Base-by-base conservation (phyloP, 768 basidiomycete species). In the Serpula lacrymans region DNA sequence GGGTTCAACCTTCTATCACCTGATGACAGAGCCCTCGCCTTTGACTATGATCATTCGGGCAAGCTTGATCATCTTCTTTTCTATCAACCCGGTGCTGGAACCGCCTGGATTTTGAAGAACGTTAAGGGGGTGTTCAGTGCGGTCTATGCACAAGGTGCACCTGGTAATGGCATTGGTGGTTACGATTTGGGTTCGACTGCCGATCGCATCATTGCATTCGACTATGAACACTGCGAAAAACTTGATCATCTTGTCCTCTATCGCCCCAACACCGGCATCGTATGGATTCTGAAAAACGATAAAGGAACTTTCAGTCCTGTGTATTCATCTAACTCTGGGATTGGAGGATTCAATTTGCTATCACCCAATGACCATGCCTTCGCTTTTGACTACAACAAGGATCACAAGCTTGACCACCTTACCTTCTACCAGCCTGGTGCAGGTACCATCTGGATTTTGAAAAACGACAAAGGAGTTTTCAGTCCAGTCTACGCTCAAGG, bases 11-110 rank as follows among this genome's bases (percentile, higher is more conserved):
- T 44, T 35, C 21, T 25, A 32, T 32, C 28, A 28, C n/a, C 28
- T 28, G 44, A n/a, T n/a, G 44, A 45, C 40, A 25, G 33, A 20
- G 44, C 20, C 31, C 34, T 43, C 44, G 40, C 44, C 41, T 42
- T 45, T 33, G 44, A 45, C 27, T 45, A 41, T 21, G 26, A n/a
- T n/a, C n/a, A n/a, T n/a, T n/a, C n/a, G n/a, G n/a, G n/a, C n/a
- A n/a, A n/a, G n/a, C n/a, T n/a, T 27, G 41, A 45, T 45, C 40
- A 45, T 41, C 37, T 45, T 28, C 41, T 42, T 41, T 33, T 45
- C 42, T 45, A 45, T 41, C 44, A 40, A 40, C 44, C 44, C 24
- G 44, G 41, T 28, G 28, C 31, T 17, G 38, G 44, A 17, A 42
- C 32, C 44, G 36, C 42, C 14, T 31, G n/a, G 7, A 39, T 21